phyloP scores from a whole-genome alignment of 2,329 filamentous ascomycete species.

The Calonectria crousiana region DNA sequence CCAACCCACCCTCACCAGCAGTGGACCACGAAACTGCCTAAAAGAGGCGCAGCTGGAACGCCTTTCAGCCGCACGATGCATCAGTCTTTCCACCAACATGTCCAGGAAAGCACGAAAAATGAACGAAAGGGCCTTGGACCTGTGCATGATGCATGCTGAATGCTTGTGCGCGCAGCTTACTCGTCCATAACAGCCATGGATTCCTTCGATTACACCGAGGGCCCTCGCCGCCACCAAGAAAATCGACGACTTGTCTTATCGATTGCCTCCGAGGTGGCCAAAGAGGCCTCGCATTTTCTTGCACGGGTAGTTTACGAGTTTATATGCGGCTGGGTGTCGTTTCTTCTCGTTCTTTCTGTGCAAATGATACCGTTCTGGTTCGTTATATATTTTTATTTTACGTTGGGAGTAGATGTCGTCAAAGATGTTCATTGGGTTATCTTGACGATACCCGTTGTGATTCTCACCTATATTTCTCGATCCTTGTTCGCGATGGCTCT shows the following conservation, averaged over 20 bases:
- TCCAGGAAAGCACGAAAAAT: background rate
- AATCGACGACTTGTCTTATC: background rate
- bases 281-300: background rate
- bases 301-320: background rate
- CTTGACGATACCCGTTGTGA: background rate
- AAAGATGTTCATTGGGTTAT: background rate
- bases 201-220: background rate
- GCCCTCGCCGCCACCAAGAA: background rate
- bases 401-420: background rate
- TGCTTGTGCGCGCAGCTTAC: background rate
- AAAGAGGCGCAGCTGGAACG: background rate
- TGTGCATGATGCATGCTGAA: background rate
- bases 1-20: background rate
- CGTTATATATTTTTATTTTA: background rate
- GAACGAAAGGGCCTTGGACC: background rate
- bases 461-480: conserved; percentile 3
- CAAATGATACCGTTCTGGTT: background rate
- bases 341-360: background rate
- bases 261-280: conserved; percentile 10
- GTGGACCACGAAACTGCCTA: conserved; percentile 3
- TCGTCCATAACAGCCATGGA: background rate
- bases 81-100: background rate
- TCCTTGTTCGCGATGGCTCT: conserved; percentile 2
- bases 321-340: background rate
- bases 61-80: background rate